These are phyloP conservation scores for Clarireedia monteithiana DNA, from an alignment of 2,329 filamentous ascomycete genomes.

Conservation along the genomic window DNA sequence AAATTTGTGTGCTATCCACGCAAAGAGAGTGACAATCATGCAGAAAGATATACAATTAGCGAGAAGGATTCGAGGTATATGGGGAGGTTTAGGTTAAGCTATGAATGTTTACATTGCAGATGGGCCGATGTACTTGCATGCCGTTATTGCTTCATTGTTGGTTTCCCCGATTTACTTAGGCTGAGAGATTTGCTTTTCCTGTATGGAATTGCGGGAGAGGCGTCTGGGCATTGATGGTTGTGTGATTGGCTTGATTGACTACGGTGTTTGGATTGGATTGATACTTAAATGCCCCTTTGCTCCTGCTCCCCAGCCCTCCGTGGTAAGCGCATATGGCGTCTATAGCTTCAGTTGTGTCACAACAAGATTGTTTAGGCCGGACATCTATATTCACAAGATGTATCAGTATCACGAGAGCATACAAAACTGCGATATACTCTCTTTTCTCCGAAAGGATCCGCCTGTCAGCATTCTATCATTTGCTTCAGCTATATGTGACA, in stretches of 20 bases:
- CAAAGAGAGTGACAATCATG: slow-evolving; percentile 94
- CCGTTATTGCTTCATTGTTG: no score
- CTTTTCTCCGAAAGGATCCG: not conserved
- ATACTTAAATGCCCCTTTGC: not conserved
- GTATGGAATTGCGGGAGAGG: not conserved
- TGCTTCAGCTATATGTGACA: slow-evolving; percentile 23
- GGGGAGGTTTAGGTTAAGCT: slow-evolving; percentile 56
- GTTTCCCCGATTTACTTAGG: no score
- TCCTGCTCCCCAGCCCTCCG: not conserved
- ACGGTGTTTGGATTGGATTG: not conserved
- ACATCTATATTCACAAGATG: not conserved
- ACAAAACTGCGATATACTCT: not conserved
- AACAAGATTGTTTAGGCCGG: not conserved
- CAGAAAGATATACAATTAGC: slow-evolving; percentile 97
- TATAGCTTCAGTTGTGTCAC: not conserved
- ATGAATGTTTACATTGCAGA: not conserved
- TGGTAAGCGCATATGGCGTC: not conserved
- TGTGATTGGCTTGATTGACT: not conserved
- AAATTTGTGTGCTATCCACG: slow-evolving; percentile 93
- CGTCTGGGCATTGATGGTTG: not conserved
- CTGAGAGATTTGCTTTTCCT: not conserved
- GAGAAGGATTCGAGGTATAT: slow-evolving; percentile 67
- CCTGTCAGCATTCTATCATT: not conserved
- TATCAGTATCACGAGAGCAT: not conserved
- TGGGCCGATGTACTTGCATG: not conserved